Percentiles rank a stretch among this genome's conserved stretches.
Evolutionary conservation across 179 eudicot species (phyloP).

Genomic region (Heliamphora pulchella): DNA sequence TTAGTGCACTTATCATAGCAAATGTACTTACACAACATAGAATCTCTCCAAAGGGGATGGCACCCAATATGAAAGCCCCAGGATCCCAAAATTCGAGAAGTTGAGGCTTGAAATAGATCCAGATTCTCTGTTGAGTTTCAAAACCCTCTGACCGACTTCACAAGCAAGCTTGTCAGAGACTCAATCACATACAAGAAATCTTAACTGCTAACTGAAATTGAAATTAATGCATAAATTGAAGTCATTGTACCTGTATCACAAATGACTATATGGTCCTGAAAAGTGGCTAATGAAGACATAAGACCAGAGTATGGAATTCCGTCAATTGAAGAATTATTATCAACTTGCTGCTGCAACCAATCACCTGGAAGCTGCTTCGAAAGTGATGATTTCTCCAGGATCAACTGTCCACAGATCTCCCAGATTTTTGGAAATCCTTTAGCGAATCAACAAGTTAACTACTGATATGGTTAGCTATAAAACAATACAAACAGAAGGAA

Average conservation of each 20-base stretch:
- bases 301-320: slow-evolving; percentile 49
- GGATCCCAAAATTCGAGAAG: slow-evolving; percentile 62
- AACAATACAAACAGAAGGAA: background rate
- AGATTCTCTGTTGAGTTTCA: slow-evolving; percentile 45
- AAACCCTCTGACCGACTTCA: slow-evolving; percentile 70
- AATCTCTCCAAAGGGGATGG: slow-evolving; percentile 54
- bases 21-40: slow-evolving; percentile 48
- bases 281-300: slow-evolving; percentile 55
- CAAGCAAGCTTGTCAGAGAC: slow-evolving; percentile 20
- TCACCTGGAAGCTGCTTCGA: slow-evolving; percentile 40
- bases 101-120: slow-evolving; percentile 39
- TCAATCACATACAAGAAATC: background rate
- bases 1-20: background rate
- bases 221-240: slow-evolving; percentile 9
- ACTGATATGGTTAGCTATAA: slow-evolving; percentile 1
- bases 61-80: slow-evolving; percentile 86
- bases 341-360: slow-evolving; percentile 42
- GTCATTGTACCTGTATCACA: slow-evolving; percentile 68
- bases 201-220: background rate
- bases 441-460: slow-evolving; percentile 16
- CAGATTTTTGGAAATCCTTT: slow-evolving; percentile 52
- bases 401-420: slow-evolving; percentile 57
- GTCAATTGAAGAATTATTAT: slow-evolving; percentile 29
- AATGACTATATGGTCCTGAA: slow-evolving; percentile 43
- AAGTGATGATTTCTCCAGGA: slow-evolving; percentile 48